Percentiles rank a stretch among this genome's conserved stretches.
Evolutionary conservation across 2,329 filamentous ascomycete species (phyloP).

Genomic region (Xylaria polymorpha): DNA sequence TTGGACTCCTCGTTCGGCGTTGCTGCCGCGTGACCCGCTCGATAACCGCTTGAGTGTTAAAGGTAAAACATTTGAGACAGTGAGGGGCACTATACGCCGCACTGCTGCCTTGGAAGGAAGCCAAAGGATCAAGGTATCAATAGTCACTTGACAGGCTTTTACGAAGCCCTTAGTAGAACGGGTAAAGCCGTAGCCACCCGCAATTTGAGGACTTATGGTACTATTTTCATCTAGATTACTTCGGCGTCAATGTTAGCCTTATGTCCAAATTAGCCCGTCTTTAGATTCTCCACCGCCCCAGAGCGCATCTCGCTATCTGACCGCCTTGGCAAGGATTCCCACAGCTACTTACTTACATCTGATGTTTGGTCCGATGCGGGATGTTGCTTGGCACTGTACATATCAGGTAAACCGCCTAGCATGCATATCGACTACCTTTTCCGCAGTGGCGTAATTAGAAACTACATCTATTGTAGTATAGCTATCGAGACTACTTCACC

Average conservation of each 20-base stretch:
- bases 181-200: slow-evolving; percentile 3
- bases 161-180: neutral
- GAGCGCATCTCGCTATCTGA: neutral
- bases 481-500: too few relatives aligned
- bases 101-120: slow-evolving; percentile 9
- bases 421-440: neutral
- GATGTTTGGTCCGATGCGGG: neutral
- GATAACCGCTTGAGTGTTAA: neutral
- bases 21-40: neutral
- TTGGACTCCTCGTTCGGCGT: neutral
- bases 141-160: slow-evolving; percentile 7
- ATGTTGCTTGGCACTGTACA: neutral
- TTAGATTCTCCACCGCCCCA: neutral
- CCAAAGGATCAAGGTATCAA: neutral
- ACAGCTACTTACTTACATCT: too few relatives aligned
- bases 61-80: neutral
- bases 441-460: neutral
- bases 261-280: neutral
- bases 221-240: neutral
- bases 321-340: neutral
- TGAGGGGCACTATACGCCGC: slow-evolving; percentile 2
- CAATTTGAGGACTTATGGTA: neutral
- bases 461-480: too few relatives aligned
- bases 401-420: neutral
- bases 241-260: neutral